These are phyloP conservation scores for Aotearoamyces nothofagi DNA, from an alignment of 2,329 filamentous ascomycete species.

Conservation along the genomic window DNA sequence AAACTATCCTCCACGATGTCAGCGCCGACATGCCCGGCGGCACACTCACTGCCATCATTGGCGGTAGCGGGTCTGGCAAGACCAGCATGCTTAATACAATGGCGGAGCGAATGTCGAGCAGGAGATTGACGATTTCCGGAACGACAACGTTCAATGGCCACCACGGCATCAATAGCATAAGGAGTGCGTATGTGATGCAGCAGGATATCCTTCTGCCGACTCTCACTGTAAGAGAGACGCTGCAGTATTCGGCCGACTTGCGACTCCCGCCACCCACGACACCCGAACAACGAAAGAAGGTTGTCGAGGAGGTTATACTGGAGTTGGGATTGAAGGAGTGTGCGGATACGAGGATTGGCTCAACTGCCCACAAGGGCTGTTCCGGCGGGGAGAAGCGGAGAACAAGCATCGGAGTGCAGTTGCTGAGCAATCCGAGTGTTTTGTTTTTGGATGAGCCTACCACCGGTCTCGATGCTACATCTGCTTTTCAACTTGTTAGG, in stretches of 20 bases:
- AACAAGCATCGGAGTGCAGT: constrained; percentile 64
- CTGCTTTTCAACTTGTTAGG: constrained; percentile 58
- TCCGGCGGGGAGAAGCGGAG: constrained; percentile 67
- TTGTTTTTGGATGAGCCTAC: constrained; percentile 64
- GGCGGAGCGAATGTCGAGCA: constrained; percentile 48
- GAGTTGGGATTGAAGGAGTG: constrained; percentile 70
- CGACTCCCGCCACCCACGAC: constrained; percentile 58
- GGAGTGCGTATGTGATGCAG: constrained; percentile 61
- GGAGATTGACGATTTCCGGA: constrained; percentile 35
- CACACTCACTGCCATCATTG: constrained; percentile 60
- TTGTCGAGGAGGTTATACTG: constrained; percentile 55
- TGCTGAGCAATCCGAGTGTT: constrained; percentile 59
- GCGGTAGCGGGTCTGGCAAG: constrained; percentile 60
- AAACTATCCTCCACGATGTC: constrained; percentile 45
- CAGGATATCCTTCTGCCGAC: constrained; percentile 62
- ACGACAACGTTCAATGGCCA: constrained; percentile 44
- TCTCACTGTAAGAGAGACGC: constrained; percentile 60
- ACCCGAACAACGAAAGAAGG: constrained; percentile 46
- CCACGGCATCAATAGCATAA: constrained; percentile 33
- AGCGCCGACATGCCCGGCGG: constrained; percentile 48
- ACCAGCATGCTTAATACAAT: constrained; percentile 57
- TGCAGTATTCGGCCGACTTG: constrained; percentile 55
- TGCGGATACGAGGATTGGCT: constrained; percentile 59
- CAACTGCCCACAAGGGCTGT: constrained; percentile 60
- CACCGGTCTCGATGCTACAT: constrained; percentile 63